These are phyloP conservation scores for Leccinum subfulvum DNA, from an alignment of 1,284 basidiomycete genomes.

Conservation along the genomic window DNA sequence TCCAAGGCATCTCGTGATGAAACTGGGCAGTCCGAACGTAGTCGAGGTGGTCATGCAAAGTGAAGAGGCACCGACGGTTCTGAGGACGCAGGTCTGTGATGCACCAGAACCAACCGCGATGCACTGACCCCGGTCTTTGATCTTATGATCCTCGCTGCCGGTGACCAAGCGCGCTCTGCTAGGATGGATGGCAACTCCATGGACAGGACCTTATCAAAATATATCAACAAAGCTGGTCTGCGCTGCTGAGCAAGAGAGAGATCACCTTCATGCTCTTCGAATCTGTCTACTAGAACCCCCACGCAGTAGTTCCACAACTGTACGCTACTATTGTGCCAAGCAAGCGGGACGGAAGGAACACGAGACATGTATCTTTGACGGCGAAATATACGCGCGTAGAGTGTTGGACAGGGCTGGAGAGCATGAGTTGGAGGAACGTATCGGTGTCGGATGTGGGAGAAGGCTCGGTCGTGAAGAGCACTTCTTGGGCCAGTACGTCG, in stretches of 20 bases:
- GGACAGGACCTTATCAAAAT: constrained; percentile 78
- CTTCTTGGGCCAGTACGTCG: constrained; percentile 54
- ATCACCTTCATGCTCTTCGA: constrained; percentile 97
- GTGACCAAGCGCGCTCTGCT: constrained; percentile 90
- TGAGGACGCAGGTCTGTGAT: constrained; percentile 76
- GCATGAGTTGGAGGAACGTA: constrained; percentile 41
- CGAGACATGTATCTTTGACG: no score
- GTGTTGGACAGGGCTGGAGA: background rate
- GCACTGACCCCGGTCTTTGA: constrained; percentile 91
- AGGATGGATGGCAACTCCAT: constrained; percentile 94
- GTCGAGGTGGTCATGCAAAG: constrained; percentile 97
- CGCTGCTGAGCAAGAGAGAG: constrained; percentile 12
- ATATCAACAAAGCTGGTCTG: constrained; percentile 6
- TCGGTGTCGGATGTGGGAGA: constrained; percentile 37
- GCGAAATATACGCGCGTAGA: constrained; percentile 18
- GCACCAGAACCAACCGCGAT: constrained; percentile 20
- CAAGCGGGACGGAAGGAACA: constrained; percentile 26
- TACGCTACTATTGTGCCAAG: constrained; percentile 96
- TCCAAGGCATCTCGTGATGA: no score
- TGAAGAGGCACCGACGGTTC: constrained; percentile 93
- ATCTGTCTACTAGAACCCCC: constrained; percentile 97
- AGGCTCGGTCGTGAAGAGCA: constrained; percentile 42
- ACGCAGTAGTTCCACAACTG: constrained; percentile 99
- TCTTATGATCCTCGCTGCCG: constrained; percentile 99
- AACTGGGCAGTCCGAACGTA: constrained; percentile 77